Conservation (phyloP, 1,139 yeast genomes). For the Geotrichum carabidarum region DNA sequence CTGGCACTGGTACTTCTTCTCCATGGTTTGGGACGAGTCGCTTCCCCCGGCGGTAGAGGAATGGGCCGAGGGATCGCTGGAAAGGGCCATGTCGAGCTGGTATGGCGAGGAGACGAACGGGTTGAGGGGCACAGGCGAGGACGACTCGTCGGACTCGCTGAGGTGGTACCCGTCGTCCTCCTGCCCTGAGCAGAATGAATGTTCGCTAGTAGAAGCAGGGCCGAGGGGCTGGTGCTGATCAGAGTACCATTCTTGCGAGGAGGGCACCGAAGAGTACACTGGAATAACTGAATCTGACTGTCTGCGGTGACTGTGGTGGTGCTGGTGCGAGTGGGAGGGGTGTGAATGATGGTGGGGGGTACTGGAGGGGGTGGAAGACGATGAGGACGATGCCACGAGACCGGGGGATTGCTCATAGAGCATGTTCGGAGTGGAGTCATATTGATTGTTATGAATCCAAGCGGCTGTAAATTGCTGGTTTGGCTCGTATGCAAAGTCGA, state of each 20-base stretch:
- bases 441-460: not conserved
- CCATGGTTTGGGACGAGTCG: not conserved
- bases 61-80: not conserved
- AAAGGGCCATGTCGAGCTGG: not conserved
- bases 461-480: not conserved
- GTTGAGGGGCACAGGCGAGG: constrained; percentile 3
- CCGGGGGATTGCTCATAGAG: not conserved
- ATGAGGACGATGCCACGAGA: not conserved
- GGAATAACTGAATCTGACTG: constrained; percentile 4
- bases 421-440: not conserved
- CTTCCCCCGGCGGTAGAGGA: no score
- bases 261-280: not conserved
- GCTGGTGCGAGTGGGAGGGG: not conserved
- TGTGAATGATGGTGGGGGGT: not conserved
- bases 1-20: constrained; percentile 41
- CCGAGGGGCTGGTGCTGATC: constrained; percentile 3
- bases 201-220: constrained; percentile 2
- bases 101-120: not conserved
- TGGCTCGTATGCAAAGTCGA: no score
- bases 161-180: constrained; percentile 3
- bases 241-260: not conserved
- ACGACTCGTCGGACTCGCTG: constrained; percentile 6
- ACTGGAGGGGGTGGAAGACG: not conserved
- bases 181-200: constrained; percentile 9
- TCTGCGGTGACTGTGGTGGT: not conserved